phyloP scores from a whole-genome alignment of 2,329 filamentous ascomycete species.

The Sphaceloma murrayae region DNA sequence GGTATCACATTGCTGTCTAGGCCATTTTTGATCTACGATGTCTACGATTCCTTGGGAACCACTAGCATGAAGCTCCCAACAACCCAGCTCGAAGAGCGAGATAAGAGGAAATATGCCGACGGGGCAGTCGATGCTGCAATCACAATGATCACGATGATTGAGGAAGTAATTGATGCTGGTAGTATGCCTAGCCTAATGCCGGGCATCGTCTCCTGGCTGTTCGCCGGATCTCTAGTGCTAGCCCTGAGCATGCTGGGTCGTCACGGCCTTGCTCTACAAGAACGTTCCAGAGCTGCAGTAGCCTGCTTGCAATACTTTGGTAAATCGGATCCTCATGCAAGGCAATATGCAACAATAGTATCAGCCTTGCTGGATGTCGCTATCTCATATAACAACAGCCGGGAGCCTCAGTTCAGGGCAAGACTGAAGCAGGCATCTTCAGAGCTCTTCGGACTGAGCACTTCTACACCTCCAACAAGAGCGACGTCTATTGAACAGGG shows the following conservation, averaged over 20 bases:
- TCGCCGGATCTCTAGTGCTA: constrained; percentile 24
- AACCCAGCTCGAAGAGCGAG: constrained; percentile 20
- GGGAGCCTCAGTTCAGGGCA: constrained; percentile 21
- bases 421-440: constrained; percentile 24
- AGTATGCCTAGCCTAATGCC: constrained; percentile 23
- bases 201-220: constrained; percentile 23
- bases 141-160: constrained; percentile 22
- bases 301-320: constrained; percentile 24
- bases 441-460: constrained; percentile 24
- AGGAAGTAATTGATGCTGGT: constrained; percentile 19
- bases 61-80: constrained; percentile 17
- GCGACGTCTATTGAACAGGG: too few species aligned
- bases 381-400: constrained; percentile 20
- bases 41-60: constrained; percentile 33
- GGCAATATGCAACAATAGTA: constrained; percentile 24
- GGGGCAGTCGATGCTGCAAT: constrained; percentile 25
- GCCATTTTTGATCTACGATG: constrained; percentile 45
- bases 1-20: constrained; percentile 45
- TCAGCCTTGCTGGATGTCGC: constrained; percentile 23
- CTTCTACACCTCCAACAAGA: constrained; percentile 2
- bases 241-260: constrained; percentile 24
- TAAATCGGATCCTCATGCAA: constrained; percentile 23
- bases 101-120: constrained; percentile 25
- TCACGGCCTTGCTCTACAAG: constrained; percentile 22
- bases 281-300: constrained; percentile 20